A percentile compares a stretch with the other conserved stretches of the same genome.
phyloP scores from a whole-genome alignment of 1,284 basidiomycete genomes.

The Fistulinella cinereoalba region DNA sequence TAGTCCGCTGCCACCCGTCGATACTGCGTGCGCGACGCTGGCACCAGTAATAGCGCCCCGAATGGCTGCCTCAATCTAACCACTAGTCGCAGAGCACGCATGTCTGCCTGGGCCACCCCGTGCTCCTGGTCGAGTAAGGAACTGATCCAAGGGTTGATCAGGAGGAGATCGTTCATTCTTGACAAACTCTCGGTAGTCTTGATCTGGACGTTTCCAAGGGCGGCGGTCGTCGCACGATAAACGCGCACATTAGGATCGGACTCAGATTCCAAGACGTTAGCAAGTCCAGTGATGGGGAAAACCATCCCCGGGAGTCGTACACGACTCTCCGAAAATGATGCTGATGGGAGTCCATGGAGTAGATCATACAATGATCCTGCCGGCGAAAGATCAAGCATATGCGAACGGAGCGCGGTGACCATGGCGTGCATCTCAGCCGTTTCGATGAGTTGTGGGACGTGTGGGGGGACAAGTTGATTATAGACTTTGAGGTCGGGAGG shows the following conservation, averaged over 20 bases:
- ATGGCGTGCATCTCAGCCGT: not conserved
- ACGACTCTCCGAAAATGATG: not conserved
- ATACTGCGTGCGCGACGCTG: not conserved
- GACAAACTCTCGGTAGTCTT: not conserved
- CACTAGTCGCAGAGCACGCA: not conserved
- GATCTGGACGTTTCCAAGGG: not conserved
- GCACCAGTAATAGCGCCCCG: not conserved
- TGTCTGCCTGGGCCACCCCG: not conserved
- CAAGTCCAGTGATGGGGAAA: rapidly evolving
- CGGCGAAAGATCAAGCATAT: not conserved
- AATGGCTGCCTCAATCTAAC: not conserved
- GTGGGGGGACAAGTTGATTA: not conserved
- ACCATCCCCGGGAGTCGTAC: not conserved
- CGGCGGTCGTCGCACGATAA: not conserved
- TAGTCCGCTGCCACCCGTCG: not conserved
- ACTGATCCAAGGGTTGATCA: not conserved
- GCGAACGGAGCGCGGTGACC: not conserved
- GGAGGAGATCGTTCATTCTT: not conserved
- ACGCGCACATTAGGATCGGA: no score
- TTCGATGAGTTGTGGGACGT: not conserved
- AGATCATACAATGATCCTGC: not conserved
- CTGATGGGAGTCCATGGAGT: not conserved
- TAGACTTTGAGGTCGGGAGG: not conserved
- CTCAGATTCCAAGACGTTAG: no score
- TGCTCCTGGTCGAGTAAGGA: not conserved